Percentiles rank a stretch among this genome's conserved stretches.
Conservation (phyloP, 2,329 filamentous ascomycete species). For the Salinomyces thailandicus region DNA sequence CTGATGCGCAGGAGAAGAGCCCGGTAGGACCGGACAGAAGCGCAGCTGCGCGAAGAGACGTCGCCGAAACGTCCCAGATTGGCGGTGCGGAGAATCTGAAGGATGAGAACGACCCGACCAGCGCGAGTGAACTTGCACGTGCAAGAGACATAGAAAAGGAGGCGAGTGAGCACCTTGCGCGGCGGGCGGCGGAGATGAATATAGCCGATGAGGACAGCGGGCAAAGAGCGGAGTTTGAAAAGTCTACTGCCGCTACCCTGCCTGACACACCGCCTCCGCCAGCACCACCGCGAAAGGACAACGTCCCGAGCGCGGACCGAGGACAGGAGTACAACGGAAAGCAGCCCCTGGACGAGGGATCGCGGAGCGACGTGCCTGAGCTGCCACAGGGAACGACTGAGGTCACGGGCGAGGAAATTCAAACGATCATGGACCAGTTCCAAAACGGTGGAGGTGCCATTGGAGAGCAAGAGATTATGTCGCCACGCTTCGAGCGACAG, state of each 20-base stretch:
- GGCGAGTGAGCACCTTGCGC: conserved; percentile 23
- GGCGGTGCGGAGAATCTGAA: too few relatives aligned
- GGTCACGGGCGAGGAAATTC: conserved; percentile 61
- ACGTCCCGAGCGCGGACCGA: conserved; percentile 7
- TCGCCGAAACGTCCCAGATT: too few relatives aligned
- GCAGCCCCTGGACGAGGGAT: conserved; percentile 17
- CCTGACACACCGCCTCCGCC: conserved; percentile 21
- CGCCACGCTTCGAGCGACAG: conserved; percentile 71
- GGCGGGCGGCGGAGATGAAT: conserved; percentile 19
- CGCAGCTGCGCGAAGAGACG: too few relatives aligned
- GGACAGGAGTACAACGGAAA: conserved; percentile 24
- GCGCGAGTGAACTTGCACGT: too few relatives aligned
- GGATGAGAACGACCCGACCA: too few relatives aligned
- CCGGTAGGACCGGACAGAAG: too few relatives aligned
- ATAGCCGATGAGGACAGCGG: neutral
- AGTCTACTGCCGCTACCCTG: conserved; percentile 15
- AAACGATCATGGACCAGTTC: conserved; percentile 97
- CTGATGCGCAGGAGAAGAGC: too few relatives aligned
- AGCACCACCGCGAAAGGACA: conserved; percentile 22
- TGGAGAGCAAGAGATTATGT: conserved; percentile 73
- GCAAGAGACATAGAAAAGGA: conserved; percentile 17
- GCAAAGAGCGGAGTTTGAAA: neutral
- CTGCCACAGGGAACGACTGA: conserved; percentile 28
- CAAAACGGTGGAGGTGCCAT: conserved; percentile 57
- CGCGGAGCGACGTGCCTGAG: conserved; percentile 38